Evolutionary conservation across 2,329 filamentous ascomycete genomes (phyloP).

Genomic region (Dendrostoma leiphaemia): DNA sequence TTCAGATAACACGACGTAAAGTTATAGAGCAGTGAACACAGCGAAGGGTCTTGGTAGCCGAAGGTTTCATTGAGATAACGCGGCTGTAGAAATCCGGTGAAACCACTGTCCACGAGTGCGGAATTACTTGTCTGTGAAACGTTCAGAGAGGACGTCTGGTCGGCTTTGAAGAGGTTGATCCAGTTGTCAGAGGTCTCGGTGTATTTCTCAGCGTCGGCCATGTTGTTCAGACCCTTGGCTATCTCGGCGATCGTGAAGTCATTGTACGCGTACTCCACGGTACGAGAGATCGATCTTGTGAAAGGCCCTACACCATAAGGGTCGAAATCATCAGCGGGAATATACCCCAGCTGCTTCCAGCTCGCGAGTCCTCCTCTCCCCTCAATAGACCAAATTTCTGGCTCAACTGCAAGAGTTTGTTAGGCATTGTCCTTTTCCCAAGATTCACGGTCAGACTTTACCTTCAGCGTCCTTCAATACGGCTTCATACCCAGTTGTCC

Average conservation of each 20-base stretch:
- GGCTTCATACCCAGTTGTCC: constrained; percentile 64
- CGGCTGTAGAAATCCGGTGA: constrained; percentile 65
- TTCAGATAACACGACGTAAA: constrained; percentile 22
- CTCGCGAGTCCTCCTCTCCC: constrained; percentile 67
- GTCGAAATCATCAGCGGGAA: constrained; percentile 65
- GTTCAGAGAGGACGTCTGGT: constrained; percentile 48
- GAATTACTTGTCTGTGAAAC: constrained; percentile 18
- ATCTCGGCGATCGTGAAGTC: constrained; percentile 65
- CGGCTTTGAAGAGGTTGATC: constrained; percentile 59
- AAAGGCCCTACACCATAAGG: constrained; percentile 58
- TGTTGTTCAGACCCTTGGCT: constrained; percentile 52
- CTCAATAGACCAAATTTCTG: constrained; percentile 63
- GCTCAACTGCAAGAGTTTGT: constrained; percentile 42
- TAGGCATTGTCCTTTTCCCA: neutral
- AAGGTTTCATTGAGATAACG: constrained; percentile 63
- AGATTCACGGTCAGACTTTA: neutral
- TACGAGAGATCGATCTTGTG: constrained; percentile 66
- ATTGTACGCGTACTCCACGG: constrained; percentile 72
- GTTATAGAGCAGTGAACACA: constrained; percentile 53
- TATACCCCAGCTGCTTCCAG: constrained; percentile 68
- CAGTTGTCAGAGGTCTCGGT: constrained; percentile 56
- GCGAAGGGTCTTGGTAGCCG: constrained; percentile 63
- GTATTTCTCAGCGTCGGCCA: constrained; percentile 56
- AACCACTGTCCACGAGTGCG: constrained; percentile 51
- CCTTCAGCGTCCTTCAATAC: constrained; percentile 65